Base-by-base conservation (phyloP, 257 asterid genomes). In the Oldenlandia corymbosa region DNA sequence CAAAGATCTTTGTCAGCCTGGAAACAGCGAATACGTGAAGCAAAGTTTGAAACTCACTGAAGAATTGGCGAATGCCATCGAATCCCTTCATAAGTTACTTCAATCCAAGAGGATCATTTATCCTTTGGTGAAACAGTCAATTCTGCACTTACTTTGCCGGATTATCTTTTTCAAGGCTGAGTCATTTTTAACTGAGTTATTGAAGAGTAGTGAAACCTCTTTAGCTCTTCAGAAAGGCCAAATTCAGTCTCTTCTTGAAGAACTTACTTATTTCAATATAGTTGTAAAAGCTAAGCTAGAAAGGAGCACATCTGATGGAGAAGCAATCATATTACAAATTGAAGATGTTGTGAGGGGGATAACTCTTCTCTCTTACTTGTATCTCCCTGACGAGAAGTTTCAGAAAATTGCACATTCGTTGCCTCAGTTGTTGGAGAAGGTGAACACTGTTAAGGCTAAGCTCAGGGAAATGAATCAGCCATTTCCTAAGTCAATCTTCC, bases 371-470 rank as follows among this genome's bases (percentile, higher is more conserved):
- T 30, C 55, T 26, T 63, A 63, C 58, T 63, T 42, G 14, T 48
- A 9, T 14, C 46, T 24, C 24, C 39, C 37, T 28, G 48, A 7
- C 16, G 46, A 30, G 2, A 46, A 20, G 27, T 13, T 45, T 27
- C 7, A 16, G 27, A 30, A n/a, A 31, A 50, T 50, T 1, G 23
- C 21, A 20, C 42, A 21, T 5, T 36, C 58, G 20, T 34, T 57
- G 27, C 46, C 62, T 13, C 14, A 18, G 41, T 32, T 63, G 58
- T 21, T 63, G 18, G 58, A 27, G 7, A 47, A 63, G 56, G 42
- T 49, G 11, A 46, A 63, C 21, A 23, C 2, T 46, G 1, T 63
- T 58, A 63, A 63, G 67, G 67, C 57, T 45, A 20, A 47, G 36
- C 39, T 46, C 56, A 28, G 43, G 32, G 43, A 63, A 58, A 63